Percentiles rank a stretch among this genome's conserved stretches.
phyloP scores from a whole-genome alignment of 345 rosid species.

The Brassica carinata region DNA sequence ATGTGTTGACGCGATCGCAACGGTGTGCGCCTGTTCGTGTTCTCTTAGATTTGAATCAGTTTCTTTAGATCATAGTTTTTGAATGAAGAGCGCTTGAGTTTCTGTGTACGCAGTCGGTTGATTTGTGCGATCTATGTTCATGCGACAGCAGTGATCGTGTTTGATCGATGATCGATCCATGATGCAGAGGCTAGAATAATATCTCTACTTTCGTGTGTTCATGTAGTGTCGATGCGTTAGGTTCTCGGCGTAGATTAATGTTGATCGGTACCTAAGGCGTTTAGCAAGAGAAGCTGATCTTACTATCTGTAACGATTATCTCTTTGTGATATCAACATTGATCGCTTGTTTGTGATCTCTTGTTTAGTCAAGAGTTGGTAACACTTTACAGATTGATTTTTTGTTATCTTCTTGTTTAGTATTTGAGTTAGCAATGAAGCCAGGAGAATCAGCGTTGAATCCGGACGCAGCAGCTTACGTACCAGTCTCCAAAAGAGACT shows the following conservation, averaged over 20 bases:
- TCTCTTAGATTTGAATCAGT: not conserved
- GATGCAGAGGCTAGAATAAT: not conserved
- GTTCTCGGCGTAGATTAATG: not conserved
- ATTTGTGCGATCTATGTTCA: constrained; percentile 20
- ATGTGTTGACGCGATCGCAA: constrained; percentile 13
- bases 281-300: not conserved
- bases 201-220: not conserved
- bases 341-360: too few species aligned
- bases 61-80: not conserved
- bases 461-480: constrained; percentile 79
- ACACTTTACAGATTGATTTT: too few species aligned
- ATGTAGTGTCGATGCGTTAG: not conserved
- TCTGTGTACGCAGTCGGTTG: not conserved
- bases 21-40: not conserved
- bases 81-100: not conserved
- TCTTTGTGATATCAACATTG: too few species aligned
- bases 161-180: constrained; percentile 1
- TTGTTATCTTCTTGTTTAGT: not conserved
- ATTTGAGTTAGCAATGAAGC: constrained; percentile 51
- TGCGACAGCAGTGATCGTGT: not conserved
- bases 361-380: too few species aligned
- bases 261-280: constrained; percentile 3
- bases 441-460: constrained; percentile 66
- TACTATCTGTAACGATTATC: not conserved
- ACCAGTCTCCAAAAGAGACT: constrained; percentile 69